Percentiles rank a stretch among this genome's conserved stretches.
phyloP scores from a whole-genome alignment of 768 basidiomycete species.

The Suillus subluteus region DNA sequence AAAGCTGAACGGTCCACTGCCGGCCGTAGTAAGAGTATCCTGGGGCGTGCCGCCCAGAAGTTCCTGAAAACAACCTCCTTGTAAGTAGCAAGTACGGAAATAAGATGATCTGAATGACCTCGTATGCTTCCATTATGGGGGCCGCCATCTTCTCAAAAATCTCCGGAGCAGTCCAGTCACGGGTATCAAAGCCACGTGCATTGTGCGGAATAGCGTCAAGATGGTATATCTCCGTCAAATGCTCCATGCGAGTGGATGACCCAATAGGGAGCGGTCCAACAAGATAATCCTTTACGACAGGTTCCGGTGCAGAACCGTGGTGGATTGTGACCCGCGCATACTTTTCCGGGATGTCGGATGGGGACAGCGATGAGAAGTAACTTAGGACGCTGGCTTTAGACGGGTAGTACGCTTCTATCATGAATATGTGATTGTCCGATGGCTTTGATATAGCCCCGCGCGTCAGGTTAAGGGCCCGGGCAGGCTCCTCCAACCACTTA shows the following conservation, averaged over 20 bases:
- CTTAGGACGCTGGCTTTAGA: slow-evolving; percentile 49
- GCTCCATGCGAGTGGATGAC: slow-evolving; percentile 41
- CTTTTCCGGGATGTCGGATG: slow-evolving; percentile 34
- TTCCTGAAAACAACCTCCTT: slow-evolving; percentile 37
- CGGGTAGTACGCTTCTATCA: slow-evolving; percentile 54
- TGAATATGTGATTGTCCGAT: slow-evolving; percentile 54
- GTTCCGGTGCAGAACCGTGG: slow-evolving; percentile 45
- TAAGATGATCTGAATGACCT: slow-evolving; percentile 34
- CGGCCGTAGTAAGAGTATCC: slow-evolving; percentile 52
- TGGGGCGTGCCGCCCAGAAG: slow-evolving; percentile 52
- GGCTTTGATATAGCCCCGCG: slow-evolving; percentile 29
- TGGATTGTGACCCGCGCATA: slow-evolving; percentile 56
- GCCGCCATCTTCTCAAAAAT: slow-evolving; percentile 39
- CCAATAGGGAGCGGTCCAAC: slow-evolving; percentile 60
- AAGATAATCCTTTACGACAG: slow-evolving; percentile 56
- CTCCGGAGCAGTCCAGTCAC: slow-evolving; percentile 25
- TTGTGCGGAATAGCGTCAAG: slow-evolving; percentile 56
- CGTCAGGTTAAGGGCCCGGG: slow-evolving; percentile 53
- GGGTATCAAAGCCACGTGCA: slow-evolving; percentile 43
- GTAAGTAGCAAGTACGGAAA: background rate
- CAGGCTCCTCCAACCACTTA: slow-evolving; percentile 48
- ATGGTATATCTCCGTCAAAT: slow-evolving; percentile 55
- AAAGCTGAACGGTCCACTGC: slow-evolving; percentile 56
- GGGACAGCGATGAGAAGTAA: slow-evolving; percentile 44
- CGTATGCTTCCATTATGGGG: slow-evolving; percentile 43